phyloP scores from a whole-genome alignment of 805 yeast species.

The Candida adriatica region DNA sequence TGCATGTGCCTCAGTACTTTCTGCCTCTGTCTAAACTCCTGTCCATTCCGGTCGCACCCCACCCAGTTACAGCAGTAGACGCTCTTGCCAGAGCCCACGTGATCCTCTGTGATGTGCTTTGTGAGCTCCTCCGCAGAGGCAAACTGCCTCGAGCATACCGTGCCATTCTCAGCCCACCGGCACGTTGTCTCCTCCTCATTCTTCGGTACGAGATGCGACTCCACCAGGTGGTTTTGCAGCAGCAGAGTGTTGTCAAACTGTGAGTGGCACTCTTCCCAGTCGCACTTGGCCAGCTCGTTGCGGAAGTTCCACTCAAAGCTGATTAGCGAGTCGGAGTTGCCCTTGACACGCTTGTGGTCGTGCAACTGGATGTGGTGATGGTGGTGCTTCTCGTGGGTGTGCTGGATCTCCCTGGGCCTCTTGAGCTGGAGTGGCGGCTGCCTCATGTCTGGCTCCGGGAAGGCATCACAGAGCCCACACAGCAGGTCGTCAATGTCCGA shows the following conservation, averaged over 20 bases:
- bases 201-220: constrained; percentile 37
- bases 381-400: constrained; percentile 25
- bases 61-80: constrained; percentile 71
- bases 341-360: constrained; percentile 22
- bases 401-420: constrained; percentile 16
- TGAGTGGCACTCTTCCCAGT: constrained; percentile 62
- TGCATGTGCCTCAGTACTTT: constrained; percentile 81
- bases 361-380: constrained; percentile 33
- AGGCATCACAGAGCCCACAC: constrained; percentile 24
- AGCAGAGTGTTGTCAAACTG: constrained; percentile 32
- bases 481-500: constrained; percentile 28
- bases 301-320: constrained; percentile 26
- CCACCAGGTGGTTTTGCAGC: constrained; percentile 46
- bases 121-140: constrained; percentile 54
- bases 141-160: constrained; percentile 45
- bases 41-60: constrained; percentile 59
- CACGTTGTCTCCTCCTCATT: constrained; percentile 27
- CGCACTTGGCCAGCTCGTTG: constrained; percentile 43
- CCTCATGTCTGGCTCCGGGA: no score
- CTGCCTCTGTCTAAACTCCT: constrained; percentile 74
- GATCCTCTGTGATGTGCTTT: constrained; percentile 59
- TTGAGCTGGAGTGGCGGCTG: no score
- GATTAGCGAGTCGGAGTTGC: constrained; percentile 6
- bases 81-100: constrained; percentile 69
- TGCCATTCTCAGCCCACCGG: constrained; percentile 14